Evolutionary conservation across 225 moss, liverwort and hornwort genomes (phyloP), one percentile per base, ranked within the genome.

Genomic region (Rhytidiadelphus loreus): DNA sequence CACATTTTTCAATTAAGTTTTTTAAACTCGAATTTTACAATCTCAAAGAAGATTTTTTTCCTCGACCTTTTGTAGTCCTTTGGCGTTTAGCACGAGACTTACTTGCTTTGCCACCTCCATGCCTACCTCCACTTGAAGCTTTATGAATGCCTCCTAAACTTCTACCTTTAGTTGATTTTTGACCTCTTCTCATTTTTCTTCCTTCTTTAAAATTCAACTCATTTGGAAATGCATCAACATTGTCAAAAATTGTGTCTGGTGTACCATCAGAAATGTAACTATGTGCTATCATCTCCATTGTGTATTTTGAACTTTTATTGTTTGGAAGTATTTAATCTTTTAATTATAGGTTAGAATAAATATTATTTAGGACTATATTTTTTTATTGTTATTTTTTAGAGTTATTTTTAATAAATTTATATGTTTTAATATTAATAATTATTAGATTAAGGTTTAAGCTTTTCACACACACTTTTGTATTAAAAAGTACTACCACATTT

Each of bases 271-370:
- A 90, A 70, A 88, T 90, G 8, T 90, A 92, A 41, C 92, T 92
- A 88, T 92, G 88, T 20, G 92, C 92, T 88, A 90, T 92, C 92
- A 92, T 92, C 30, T 92, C 92, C 92, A 92, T 92, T 71, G 11
- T 83, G 4, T 26, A 3, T 44, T 61, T 77, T 43, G 0, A n/a
- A 8, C 4, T 43, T 50, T 68, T 18, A 13, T 20, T 39, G 0
- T 41, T 68, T 59, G 18, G 5, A 65, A 43, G 6, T 76, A 52
- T 3, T 23, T 21, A 48, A 23, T 62, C 1, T 71, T 26, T 22
- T 12, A 52, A 22, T 12, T n/a, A 66, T 25, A 72, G 6, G 4
- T 17, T 50, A 3, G 8, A 0, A 4, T 44, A 30, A 59, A n/a
- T 41, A 32, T 13, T 9, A 18, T 24, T 20, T 58, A 24, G 4